phyloP scores from a whole-genome alignment of 2,329 filamentous ascomycete species.

The Alternaria viburni region DNA sequence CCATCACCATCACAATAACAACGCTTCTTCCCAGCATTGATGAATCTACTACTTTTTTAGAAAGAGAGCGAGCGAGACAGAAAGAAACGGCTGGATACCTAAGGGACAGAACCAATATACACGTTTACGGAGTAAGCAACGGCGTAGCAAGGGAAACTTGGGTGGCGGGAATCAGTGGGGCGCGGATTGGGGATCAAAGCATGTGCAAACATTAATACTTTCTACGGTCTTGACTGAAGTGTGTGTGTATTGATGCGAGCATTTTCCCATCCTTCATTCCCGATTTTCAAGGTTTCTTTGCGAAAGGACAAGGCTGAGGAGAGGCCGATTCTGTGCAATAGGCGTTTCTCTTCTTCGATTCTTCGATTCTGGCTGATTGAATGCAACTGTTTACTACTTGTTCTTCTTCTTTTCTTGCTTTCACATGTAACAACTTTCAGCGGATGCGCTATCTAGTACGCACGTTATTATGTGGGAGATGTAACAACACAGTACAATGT shows the following conservation, averaged over 20 bases:
- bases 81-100: slow-evolving; percentile 38
- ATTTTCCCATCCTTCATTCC: background rate
- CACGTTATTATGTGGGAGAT: background rate
- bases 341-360: background rate
- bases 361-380: background rate
- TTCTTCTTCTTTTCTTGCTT: background rate
- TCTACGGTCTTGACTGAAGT: slow-evolving; percentile 22
- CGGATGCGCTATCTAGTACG: background rate
- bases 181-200: background rate
- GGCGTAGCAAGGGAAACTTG: slow-evolving; percentile 18
- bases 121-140: slow-evolving; percentile 19
- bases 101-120: slow-evolving; percentile 18
- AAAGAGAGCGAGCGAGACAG: background rate
- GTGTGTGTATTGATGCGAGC: slow-evolving; percentile 8
- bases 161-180: background rate
- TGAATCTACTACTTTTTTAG: slow-evolving; percentile 23
- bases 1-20: background rate
- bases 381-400: slow-evolving; percentile 5
- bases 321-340: background rate
- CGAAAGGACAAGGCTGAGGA: too few species aligned
- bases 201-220: slow-evolving; percentile 5
- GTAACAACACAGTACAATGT: slow-evolving; percentile 3
- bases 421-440: background rate
- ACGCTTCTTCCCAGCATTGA: slow-evolving; percentile 16
- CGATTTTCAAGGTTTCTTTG: too few species aligned